A percentile compares a stretch with the other conserved stretches of the same genome.
Evolutionary conservation across 495 filamentous ascomycete genomes (phyloP).

Genomic region (Glonium stellatum): DNA sequence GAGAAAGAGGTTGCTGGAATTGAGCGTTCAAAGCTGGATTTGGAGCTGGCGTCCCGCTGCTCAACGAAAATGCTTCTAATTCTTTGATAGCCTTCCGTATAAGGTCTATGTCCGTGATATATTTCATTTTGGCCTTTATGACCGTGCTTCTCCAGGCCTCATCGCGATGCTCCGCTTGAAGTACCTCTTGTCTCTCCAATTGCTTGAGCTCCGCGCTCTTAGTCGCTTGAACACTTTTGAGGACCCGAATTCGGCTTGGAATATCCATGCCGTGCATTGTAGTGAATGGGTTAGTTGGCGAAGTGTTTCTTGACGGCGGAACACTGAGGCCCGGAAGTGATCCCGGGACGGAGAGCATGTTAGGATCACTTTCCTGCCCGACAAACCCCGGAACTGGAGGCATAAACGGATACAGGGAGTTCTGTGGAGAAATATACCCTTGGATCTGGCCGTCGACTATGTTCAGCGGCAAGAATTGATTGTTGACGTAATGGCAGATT

Average conservation of each 20-base stretch:
- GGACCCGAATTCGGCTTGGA: neutral
- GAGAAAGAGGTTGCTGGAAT: conserved; percentile 10
- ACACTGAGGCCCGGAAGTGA: neutral
- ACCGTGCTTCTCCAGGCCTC: conserved; percentile 13
- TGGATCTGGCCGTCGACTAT: conserved; percentile 11
- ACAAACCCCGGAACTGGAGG: neutral
- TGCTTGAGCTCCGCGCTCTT: conserved; percentile 16
- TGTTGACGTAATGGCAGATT: conserved; percentile 26
- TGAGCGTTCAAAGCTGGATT: conserved; percentile 9
- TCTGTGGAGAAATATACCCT: neutral
- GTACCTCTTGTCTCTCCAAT: conserved; percentile 24
- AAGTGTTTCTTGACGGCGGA: neutral
- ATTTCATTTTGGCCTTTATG: conserved; percentile 23
- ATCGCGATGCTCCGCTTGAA: conserved; percentile 7
- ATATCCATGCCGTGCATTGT: neutral
- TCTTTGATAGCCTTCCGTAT: conserved; percentile 19
- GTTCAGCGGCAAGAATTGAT: conserved; percentile 21
- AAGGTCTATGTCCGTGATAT: conserved; percentile 19
- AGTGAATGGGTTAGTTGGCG: neutral
- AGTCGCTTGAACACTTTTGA: conserved; percentile 10
- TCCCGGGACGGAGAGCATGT: neutral
- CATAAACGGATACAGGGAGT: neutral
- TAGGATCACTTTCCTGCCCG: neutral
- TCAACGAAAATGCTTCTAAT: conserved; percentile 4
- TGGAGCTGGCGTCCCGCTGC: neutral